Evolutionary conservation across 768 basidiomycete genomes (phyloP).

Genomic region (Suillus subaureus): DNA sequence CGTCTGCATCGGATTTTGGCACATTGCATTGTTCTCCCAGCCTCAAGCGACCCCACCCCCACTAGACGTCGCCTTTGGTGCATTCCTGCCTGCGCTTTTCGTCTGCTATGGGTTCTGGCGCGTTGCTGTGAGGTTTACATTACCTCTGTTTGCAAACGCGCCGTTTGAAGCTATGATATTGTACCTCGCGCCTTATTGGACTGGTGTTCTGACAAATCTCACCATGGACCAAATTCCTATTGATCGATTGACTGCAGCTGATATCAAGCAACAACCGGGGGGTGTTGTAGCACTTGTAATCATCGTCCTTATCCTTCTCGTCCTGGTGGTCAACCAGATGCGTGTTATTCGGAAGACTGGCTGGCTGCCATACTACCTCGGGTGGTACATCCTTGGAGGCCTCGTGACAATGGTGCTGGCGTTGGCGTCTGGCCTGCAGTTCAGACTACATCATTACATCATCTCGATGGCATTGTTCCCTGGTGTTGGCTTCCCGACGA

Average conservation of each 20-base stretch:
- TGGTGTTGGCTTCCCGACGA: slow-evolving; percentile 79
- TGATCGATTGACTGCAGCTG: slow-evolving; percentile 69
- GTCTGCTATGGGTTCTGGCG: slow-evolving; percentile 82
- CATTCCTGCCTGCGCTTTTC: slow-evolving; percentile 79
- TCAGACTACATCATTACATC: slow-evolving; percentile 85
- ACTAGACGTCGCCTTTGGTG: slow-evolving; percentile 70
- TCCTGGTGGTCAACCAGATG: slow-evolving; percentile 71
- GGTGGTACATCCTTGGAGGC: slow-evolving; percentile 73
- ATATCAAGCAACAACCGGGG: slow-evolving; percentile 65
- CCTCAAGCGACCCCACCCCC: slow-evolving; percentile 67
- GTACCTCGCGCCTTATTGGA: slow-evolving; percentile 81
- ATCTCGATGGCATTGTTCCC: slow-evolving; percentile 75
- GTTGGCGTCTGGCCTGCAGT: slow-evolving; percentile 64
- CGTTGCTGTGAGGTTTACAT: slow-evolving; percentile 68
- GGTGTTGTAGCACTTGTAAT: slow-evolving; percentile 70
- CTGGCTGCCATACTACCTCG: slow-evolving; percentile 75
- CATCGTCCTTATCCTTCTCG: slow-evolving; percentile 60
- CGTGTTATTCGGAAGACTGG: slow-evolving; percentile 86
- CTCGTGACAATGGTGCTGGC: slow-evolving; percentile 67
- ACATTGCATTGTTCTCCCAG: slow-evolving; percentile 78
- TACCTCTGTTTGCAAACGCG: slow-evolving; percentile 66
- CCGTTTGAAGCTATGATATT: slow-evolving; percentile 75
- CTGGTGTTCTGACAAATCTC: slow-evolving; percentile 73
- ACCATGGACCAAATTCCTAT: slow-evolving; percentile 76
- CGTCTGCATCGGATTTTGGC: slow-evolving; percentile 88